phyloP scores from a whole-genome alignment of 192 early-diverging fungal species.

The Backusella macrospora region DNA sequence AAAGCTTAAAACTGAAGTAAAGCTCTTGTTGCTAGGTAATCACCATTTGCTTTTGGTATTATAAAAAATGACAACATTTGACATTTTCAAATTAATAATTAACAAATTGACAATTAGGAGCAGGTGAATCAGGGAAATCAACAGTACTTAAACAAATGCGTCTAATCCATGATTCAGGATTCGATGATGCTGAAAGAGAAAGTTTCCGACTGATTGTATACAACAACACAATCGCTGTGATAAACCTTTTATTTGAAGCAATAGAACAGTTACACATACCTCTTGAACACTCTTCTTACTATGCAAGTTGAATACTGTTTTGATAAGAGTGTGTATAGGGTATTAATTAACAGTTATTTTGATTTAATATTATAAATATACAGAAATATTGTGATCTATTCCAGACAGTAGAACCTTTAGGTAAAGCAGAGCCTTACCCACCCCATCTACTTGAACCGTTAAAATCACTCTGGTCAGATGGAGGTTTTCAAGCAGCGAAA shows the following conservation, averaged over 20 bases:
- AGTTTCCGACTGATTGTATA: slow-evolving; percentile 49
- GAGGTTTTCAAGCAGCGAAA: slow-evolving; percentile 45
- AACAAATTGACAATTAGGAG: slow-evolving; percentile 36
- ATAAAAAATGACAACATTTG: neutral
- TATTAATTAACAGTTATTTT: neutral
- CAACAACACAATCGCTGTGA: slow-evolving; percentile 43
- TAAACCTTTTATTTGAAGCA: slow-evolving; percentile 46
- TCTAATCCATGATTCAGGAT: slow-evolving; percentile 51
- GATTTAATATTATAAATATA: neutral
- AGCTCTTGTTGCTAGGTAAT: slow-evolving; percentile 39
- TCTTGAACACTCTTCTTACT: slow-evolving; percentile 16
- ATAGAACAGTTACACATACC: slow-evolving; percentile 34
- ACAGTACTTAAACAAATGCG: slow-evolving; percentile 58
- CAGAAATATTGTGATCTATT: slow-evolving; percentile 46
- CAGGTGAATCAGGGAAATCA: slow-evolving; percentile 60
- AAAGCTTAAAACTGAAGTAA: slow-evolving; percentile 36
- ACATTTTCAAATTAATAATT: neutral
- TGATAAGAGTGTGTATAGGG: neutral
- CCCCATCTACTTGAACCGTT: slow-evolving; percentile 42
- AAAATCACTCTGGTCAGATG: slow-evolving; percentile 50
- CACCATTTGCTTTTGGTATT: too few relatives aligned
- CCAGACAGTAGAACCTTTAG: slow-evolving; percentile 38
- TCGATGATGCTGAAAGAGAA: slow-evolving; percentile 41
- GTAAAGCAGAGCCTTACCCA: slow-evolving; percentile 44
- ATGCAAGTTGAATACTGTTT: neutral